A percentile compares a stretch with the other conserved stretches of the same genome.
Conservation (phyloP, 257 asterid genomes). For the Hygrophila difformis region DNA sequence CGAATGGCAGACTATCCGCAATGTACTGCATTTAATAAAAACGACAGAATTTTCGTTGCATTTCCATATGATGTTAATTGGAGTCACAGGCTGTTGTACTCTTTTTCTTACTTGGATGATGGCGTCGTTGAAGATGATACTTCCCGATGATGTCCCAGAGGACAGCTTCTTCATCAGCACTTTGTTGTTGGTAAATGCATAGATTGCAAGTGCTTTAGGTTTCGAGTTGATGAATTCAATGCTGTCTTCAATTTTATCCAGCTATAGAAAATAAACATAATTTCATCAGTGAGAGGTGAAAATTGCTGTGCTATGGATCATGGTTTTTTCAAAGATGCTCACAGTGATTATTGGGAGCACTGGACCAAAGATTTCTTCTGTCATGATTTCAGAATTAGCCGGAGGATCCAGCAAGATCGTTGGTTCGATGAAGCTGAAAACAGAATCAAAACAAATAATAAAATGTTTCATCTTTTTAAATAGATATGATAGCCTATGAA, state of each 20-base stretch:
- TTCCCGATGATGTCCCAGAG: slow-evolving; percentile 56
- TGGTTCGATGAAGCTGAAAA: slow-evolving; percentile 59
- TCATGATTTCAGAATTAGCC: slow-evolving; percentile 48
- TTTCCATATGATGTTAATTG: too few relatives aligned
- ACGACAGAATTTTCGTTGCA: not conserved
- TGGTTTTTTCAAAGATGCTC: slow-evolving; percentile 11
- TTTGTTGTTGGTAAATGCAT: slow-evolving; percentile 57
- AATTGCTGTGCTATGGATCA: not conserved
- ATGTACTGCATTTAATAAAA: slow-evolving; percentile 36
- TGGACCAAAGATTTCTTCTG: slow-evolving; percentile 78
- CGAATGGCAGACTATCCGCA: slow-evolving; percentile 66
- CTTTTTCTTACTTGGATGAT: slow-evolving; percentile 53
- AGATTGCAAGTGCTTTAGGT: slow-evolving; percentile 52
- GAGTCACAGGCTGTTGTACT: too few relatives aligned
- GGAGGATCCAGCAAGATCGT: slow-evolving; percentile 78
- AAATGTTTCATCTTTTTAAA: too few relatives aligned
- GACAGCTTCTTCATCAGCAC: slow-evolving; percentile 30
- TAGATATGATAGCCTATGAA: not conserved
- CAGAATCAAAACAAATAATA: too few relatives aligned
- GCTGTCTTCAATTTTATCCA: slow-evolving; percentile 66
- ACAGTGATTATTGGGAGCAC: slow-evolving; percentile 74
- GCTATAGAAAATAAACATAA: slow-evolving; percentile 21
- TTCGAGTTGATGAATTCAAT: slow-evolving; percentile 46
- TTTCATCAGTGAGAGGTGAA: not conserved
- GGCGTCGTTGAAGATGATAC: slow-evolving; percentile 61